Evolutionary conservation across 768 basidiomycete genomes (phyloP), one percentile per base, ranked within the genome.

Genomic region (Agrocybe pediades): DNA sequence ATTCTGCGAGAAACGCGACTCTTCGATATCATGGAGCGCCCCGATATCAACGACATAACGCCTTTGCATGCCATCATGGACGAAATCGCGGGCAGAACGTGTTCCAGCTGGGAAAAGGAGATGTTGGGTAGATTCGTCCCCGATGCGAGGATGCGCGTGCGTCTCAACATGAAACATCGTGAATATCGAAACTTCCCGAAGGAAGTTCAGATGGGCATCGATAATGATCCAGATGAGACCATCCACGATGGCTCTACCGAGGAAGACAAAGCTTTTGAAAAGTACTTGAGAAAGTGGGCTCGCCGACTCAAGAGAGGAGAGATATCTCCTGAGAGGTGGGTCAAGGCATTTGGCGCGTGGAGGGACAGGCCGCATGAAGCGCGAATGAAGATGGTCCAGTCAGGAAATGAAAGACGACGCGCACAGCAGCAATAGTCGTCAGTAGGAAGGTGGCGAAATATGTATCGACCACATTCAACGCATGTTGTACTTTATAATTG

Each of bases 41-140:
- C 6, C 46, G 56, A 20, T 58, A 51, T 26, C 26, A 21, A 54
- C 8, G 59, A 61, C 30, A 25, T 53, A 3, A 33, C 23, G 3
- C 26, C 56, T 1, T 58, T 75, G 13, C 55, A 44, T n/a, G 42
- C 51, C 1, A 67, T 74, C 46, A 68, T 73, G 67, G 64, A 67
- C 3, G 52, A 58, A 6, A 59, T 76, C n/a, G 57, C 66, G 2
- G 69, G 66, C 8, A 52, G 65, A 23, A 27, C 40, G 19, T 47
- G 58, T 24, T 53, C 64, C 1, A 23, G 42, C 1, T 43, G 47
- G 6, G 71, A 74, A 39, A 57, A 58, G 55, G 49, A 63, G 9
- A 47, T 70, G 26, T 41, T 63, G 5, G 41, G 60, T 46, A 48
- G 42, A 21, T 67, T 56, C 41, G 21, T 54, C 8, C 45, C 54